Base-by-base conservation (phyloP, 2,329 filamentous ascomycete species). In the Davidsoniella virescens region DNA sequence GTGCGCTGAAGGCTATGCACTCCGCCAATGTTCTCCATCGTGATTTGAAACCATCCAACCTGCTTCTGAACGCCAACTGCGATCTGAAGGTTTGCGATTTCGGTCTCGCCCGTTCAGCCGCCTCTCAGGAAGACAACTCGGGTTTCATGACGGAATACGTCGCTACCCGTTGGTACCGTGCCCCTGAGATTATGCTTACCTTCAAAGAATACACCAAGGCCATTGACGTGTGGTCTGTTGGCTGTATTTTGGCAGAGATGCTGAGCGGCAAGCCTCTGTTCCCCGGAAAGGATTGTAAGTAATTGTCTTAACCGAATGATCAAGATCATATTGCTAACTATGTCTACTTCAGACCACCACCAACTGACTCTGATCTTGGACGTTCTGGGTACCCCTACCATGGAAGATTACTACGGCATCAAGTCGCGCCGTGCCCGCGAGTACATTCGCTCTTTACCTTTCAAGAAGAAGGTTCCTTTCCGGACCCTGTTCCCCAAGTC, bases 61-160 rank as follows among this genome's bases (percentile, higher is more conserved):
- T 98, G 54, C 80, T 98, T 23, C 76, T 98, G 55, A 98, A 98
- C 64, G 92, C 92, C 61, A 98, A 98, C 68, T 98, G 92, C 67
- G 92, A 98, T 69, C 74, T 98, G 58, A 98, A 98, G 69, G 92
- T 98, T 58, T 98, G 92, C 69, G 92, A 98, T 66, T 98, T 98
- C 62, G 92, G 92, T 62, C 78, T 98, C 52, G 92, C 92, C 45
- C 82, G 88, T 61, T 96, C 90, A 8, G 92, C 92, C 10, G 92
- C 92, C 7, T 95, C 90, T 8, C 93, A 93, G 58, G 92, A 98
- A 63, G 92, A 98, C 67, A 98, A 98, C 69, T 95, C 90, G n/a
- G 92, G 92, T 18, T 98, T 98, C 77, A 98, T 98, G 92, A 98
- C 92, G 14, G 92, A 98, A 93, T 98, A 98, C 64, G 92, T 98